phyloP scores from a whole-genome alignment of 2,329 filamentous ascomycete genomes.

The Zasmidium cellare region DNA sequence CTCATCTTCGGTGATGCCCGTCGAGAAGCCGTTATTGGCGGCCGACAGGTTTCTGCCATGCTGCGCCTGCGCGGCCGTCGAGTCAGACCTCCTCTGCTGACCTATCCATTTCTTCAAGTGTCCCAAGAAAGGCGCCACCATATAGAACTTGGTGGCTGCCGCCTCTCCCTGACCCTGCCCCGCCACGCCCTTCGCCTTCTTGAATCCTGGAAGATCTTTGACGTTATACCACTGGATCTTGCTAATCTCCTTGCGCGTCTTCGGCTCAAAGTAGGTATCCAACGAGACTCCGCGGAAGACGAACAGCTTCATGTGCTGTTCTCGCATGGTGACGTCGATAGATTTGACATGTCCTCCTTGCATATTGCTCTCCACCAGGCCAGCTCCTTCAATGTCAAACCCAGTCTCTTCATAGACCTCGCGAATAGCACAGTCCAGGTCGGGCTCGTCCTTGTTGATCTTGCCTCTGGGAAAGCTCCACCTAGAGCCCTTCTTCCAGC shows the following conservation, averaged over 20 bases:
- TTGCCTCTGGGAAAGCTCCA: slow-evolving; percentile 98
- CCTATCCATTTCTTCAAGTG: slow-evolving; percentile 87
- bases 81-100: slow-evolving; percentile 75
- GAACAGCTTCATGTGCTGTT: slow-evolving; percentile 90
- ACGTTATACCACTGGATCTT: slow-evolving; percentile 95
- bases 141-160: slow-evolving; percentile 89
- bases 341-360: slow-evolving; percentile 66
- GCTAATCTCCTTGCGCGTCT: slow-evolving; percentile 94
- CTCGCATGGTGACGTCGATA: slow-evolving; percentile 85
- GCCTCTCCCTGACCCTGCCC: slow-evolving; percentile 57
- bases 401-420: slow-evolving; percentile 98
- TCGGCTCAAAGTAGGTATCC: slow-evolving; percentile 83
- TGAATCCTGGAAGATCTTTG: slow-evolving; percentile 79
- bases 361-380: slow-evolving; percentile 68
- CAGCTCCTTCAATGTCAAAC: slow-evolving; percentile 74
- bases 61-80: slow-evolving; percentile 7
- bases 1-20: slow-evolving; percentile 22
- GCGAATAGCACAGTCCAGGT: slow-evolving; percentile 87
- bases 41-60: slow-evolving; percentile 15
- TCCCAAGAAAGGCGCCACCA: slow-evolving; percentile 90
- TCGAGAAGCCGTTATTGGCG: slow-evolving; percentile 13
- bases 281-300: slow-evolving; percentile 87
- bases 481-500: slow-evolving; percentile 94
- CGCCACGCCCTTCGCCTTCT: slow-evolving; percentile 67
- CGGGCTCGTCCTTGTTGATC: slow-evolving; percentile 95